Evolutionary conservation across 345 rosid species (phyloP).

Genomic region (Eucalyptus globulus): DNA sequence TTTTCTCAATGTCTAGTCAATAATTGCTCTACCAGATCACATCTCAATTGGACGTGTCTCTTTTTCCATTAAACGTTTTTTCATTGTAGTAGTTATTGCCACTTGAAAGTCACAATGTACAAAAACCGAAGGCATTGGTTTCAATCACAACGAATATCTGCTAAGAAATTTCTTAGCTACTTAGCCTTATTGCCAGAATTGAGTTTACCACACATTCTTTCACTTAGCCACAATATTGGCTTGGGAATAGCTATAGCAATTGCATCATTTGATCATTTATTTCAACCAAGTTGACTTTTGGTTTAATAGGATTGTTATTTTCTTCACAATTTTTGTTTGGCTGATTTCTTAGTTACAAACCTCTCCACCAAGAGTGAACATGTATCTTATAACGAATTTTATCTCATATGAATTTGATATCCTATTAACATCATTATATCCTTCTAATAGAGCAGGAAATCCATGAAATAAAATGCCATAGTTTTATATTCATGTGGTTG

Average conservation of each 20-base stretch:
- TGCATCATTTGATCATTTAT: accelerated
- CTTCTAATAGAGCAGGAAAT: not conserved
- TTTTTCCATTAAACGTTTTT: not conserved
- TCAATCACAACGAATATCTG: not conserved
- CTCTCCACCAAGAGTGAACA: not conserved
- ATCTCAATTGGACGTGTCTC: accelerated
- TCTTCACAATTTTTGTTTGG: too few relatives aligned
- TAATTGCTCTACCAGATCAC: too few relatives aligned
- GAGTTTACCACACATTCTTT: not conserved
- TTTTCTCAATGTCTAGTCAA: not conserved
- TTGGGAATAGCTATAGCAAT: not conserved
- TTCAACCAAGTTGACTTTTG: not conserved
- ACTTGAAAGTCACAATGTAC: accelerated
- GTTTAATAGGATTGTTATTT: not conserved
- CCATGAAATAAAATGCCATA: not conserved
- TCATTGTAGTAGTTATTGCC: accelerated
- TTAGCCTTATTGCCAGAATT: accelerated
- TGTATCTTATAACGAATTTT: accelerated
- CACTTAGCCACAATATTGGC: not conserved
- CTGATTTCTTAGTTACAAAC: not conserved
- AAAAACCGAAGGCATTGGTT: accelerated
- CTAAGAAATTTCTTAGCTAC: not conserved
- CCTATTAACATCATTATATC: accelerated
- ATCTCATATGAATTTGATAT: not conserved
- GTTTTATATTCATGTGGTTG: not conserved